phyloP scores from a whole-genome alignment of 257 asterid genomes.

The Parsonsia alboflavescens region DNA sequence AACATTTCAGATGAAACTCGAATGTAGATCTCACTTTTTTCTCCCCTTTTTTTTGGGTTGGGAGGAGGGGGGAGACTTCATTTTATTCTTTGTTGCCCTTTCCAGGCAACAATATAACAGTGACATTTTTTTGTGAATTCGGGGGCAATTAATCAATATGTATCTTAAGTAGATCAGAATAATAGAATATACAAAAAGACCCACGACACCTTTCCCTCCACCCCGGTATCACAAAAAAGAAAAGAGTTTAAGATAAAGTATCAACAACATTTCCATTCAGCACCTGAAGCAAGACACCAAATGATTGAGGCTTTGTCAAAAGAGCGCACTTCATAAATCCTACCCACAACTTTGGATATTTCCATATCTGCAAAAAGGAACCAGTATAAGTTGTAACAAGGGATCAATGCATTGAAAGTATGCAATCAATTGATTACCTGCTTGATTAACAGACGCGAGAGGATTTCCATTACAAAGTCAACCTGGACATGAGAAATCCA shows the following conservation, averaged over 20 bases:
- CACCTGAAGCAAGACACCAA: constrained; percentile 91
- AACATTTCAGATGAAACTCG: background rate
- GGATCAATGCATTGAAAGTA: background rate
- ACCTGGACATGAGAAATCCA: constrained; percentile 47
- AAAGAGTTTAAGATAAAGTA: background rate
- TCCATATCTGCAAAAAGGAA: constrained; percentile 73
- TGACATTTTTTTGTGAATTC: background rate
- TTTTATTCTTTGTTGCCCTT: background rate
- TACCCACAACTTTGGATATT: constrained; percentile 96
- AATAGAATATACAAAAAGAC: background rate
- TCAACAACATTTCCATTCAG: constrained; percentile 11
- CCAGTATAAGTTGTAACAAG: constrained; percentile 15
- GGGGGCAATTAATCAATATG: background rate
- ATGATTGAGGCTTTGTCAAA: constrained; percentile 87
- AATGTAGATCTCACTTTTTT: background rate
- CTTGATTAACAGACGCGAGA: constrained; percentile 91
- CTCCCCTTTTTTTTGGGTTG: no score
- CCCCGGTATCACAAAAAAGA: background rate
- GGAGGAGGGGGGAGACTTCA: no score
- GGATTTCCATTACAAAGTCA: constrained; percentile 91
- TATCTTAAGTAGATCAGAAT: background rate
- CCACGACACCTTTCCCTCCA: background rate
- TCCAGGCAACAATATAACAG: background rate
- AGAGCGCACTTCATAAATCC: constrained; percentile 94
- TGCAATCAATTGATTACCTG: constrained; percentile 51